Percentiles rank a stretch among this genome's conserved stretches.
Conservation (phyloP, 108 stramenopile genomes). For the Craspedostauros australis region DNA sequence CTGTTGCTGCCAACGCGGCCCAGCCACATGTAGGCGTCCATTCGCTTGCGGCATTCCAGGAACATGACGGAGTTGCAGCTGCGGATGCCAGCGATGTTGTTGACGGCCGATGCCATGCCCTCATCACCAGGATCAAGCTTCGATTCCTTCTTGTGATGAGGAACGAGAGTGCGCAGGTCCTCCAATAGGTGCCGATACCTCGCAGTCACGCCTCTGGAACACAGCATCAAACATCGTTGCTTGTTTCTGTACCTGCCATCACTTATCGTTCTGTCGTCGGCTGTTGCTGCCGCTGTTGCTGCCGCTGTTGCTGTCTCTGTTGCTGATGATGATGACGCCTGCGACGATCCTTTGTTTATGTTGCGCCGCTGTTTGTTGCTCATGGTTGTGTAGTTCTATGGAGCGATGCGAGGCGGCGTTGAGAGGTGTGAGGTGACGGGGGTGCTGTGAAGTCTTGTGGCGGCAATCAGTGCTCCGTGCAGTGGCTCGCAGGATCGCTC, state of each 20-base stretch:
- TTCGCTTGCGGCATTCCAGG: slow-evolving; percentile 92
- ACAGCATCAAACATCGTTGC: slow-evolving; percentile 93
- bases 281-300: too few relatives aligned
- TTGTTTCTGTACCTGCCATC: slow-evolving; percentile 92
- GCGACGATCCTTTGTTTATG: too few relatives aligned
- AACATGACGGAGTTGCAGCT: slow-evolving; percentile 92
- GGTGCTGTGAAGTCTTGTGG: too few relatives aligned
- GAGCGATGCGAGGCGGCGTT: too few relatives aligned
- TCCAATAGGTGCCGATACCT: slow-evolving; percentile 95
- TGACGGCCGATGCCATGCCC: slow-evolving; percentile 78
- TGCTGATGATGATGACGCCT: too few relatives aligned
- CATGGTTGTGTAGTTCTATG: too few relatives aligned
- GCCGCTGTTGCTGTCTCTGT: too few relatives aligned
- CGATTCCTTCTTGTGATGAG: slow-evolving; percentile 97
- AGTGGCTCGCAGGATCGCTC: too few relatives aligned
- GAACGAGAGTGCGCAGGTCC: slow-evolving; percentile 90
- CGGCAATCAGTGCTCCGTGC: too few relatives aligned
- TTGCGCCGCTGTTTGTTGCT: too few relatives aligned
- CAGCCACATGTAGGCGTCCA: slow-evolving; percentile 96
- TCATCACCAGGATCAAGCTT: slow-evolving; percentile 82
- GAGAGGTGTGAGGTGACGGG: too few relatives aligned
- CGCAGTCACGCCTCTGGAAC: slow-evolving; percentile 92
- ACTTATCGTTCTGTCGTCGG: too few relatives aligned
- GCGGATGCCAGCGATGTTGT: slow-evolving; percentile 94
- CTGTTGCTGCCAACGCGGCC: slow-evolving; percentile 45